Evolutionary conservation across 2,329 filamentous ascomycete species (phyloP).

Genomic region (Hypoxylon sp.): DNA sequence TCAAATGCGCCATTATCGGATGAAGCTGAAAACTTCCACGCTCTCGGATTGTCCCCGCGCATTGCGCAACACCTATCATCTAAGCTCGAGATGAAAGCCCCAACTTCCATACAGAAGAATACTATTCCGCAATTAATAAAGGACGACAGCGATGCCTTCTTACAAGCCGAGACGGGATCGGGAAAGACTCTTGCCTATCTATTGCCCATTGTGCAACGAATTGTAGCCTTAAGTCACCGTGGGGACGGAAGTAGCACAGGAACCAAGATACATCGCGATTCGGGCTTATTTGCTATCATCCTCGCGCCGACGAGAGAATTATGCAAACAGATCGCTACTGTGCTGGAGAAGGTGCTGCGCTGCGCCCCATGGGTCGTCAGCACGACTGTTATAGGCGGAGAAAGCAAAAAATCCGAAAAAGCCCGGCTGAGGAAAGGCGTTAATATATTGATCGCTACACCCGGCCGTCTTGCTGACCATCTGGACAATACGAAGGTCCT

Average conservation of each 20-base stretch:
- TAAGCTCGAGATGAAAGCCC: constrained; percentile 90
- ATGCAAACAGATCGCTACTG: constrained; percentile 91
- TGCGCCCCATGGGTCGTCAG: constrained; percentile 95
- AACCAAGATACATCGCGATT: constrained; percentile 81
- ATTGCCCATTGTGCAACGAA: constrained; percentile 89
- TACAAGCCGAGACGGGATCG: constrained; percentile 96
- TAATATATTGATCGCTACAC: constrained; percentile 96
- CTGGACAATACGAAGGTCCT: constrained; percentile 91
- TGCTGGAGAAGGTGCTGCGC: constrained; percentile 87
- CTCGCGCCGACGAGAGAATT: constrained; percentile 93
- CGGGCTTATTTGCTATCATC: constrained; percentile 94
- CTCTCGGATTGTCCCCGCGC: constrained; percentile 83
- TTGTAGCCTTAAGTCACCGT: constrained; percentile 80
- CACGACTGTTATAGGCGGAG: constrained; percentile 82
- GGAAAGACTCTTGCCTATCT: constrained; percentile 98
- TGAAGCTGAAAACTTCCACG: constrained; percentile 88
- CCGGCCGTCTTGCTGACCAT: constrained; percentile 91
- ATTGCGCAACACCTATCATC: constrained; percentile 86
- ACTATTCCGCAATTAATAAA: constrained; percentile 85
- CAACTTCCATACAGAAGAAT: constrained; percentile 94
- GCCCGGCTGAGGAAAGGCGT: constrained; percentile 93
- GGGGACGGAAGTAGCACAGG: constrained; percentile 62
- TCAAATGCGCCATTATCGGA: constrained; percentile 92
- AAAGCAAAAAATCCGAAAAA: constrained; percentile 86
- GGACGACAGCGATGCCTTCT: constrained; percentile 90